Percentiles rank a stretch among this genome's conserved stretches.
Conservation (phyloP, 441 rosid species). For the Viola pubescens region DNA sequence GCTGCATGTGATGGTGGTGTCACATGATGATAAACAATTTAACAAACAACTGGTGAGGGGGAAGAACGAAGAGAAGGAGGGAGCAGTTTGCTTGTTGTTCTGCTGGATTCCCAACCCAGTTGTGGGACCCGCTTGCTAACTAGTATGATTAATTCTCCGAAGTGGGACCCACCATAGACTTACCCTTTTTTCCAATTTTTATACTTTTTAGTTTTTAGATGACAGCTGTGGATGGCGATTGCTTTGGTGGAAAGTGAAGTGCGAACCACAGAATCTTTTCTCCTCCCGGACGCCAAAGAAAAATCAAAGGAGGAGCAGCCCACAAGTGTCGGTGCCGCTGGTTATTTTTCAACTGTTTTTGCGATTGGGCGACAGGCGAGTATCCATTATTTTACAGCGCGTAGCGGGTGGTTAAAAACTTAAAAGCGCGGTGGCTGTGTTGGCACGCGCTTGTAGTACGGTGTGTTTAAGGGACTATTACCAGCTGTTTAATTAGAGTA, state of each 20-base stretch:
- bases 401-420: no score
- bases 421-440: no score
- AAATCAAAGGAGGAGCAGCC: not conserved
- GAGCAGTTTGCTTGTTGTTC: not conserved
- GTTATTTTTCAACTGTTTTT: not conserved
- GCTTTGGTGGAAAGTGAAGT: constrained; percentile 34
- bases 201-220: not conserved
- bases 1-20: constrained; percentile 9
- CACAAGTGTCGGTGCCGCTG: constrained; percentile 7
- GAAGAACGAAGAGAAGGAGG: not conserved
- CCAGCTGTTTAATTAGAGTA: no score
- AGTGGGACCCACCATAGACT: not conserved
- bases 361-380: no score
- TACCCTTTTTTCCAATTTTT: not conserved
- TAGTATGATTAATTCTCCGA: not conserved
- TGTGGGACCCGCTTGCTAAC: not conserved
- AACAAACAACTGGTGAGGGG: no score
- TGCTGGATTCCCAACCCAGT: not conserved
- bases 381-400: no score
- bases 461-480: no score
- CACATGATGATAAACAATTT: not conserved
- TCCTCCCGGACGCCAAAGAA: not conserved
- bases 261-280: constrained; percentile 21
- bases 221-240: constrained; percentile 35
- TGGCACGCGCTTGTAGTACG: no score